Evolutionary conservation across 2,329 filamentous ascomycete genomes (phyloP).

Genomic region (Arthrobotrys pseudoclavata): DNA sequence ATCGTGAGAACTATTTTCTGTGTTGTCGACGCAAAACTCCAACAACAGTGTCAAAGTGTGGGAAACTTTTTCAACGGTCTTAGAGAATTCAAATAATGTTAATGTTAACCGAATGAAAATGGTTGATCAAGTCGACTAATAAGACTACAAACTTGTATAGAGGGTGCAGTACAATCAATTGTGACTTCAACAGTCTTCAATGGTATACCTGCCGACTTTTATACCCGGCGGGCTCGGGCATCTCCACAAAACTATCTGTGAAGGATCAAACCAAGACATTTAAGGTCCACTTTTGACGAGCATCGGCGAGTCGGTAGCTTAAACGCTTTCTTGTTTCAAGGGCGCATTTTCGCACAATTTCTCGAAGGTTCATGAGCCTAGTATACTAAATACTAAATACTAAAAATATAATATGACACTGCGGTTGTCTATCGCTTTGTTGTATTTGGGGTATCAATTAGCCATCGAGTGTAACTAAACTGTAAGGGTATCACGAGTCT

Average conservation of each 20-base stretch:
- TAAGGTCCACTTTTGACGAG: constrained; percentile 30
- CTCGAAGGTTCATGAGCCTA: neutral
- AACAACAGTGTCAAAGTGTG: constrained; percentile 23
- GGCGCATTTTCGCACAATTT: neutral
- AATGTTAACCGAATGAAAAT: neutral
- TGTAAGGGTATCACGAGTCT: neutral
- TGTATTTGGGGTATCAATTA: too few relatives aligned
- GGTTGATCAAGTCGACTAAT: neutral
- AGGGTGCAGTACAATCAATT: neutral
- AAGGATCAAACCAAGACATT: constrained; percentile 37
- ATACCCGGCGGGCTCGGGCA: constrained; percentile 20
- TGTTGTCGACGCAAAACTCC: constrained; percentile 43
- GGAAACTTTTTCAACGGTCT: neutral
- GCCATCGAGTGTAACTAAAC: too few relatives aligned
- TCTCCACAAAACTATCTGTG: constrained; percentile 20
- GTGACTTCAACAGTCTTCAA: neutral
- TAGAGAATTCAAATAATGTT: neutral
- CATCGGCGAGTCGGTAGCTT: neutral
- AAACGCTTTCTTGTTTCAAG: neutral
- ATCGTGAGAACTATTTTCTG: constrained; percentile 28
- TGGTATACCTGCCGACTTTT: neutral
- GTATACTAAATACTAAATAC: too few relatives aligned
- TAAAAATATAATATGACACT: too few relatives aligned
- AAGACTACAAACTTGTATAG: neutral
- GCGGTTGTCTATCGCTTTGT: too few relatives aligned